Base-by-base conservation (phyloP, 2,329 filamentous ascomycete genomes). In the Aspergillus sp. region DNA sequence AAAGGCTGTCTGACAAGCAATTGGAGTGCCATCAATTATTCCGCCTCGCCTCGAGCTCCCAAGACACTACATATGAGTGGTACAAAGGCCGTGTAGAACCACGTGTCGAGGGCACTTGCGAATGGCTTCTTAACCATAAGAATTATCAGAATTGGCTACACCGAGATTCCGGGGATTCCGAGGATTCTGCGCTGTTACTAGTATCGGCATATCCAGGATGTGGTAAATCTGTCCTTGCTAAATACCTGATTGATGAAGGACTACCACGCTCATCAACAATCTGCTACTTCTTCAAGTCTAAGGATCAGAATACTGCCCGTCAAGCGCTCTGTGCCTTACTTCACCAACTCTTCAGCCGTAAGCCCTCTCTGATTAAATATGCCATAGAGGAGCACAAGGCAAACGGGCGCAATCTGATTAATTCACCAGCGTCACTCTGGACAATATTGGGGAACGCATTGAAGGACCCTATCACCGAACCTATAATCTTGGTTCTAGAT, bases 221-320 rank as follows among this genome's bases (percentile, higher is more conserved):
- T 43, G 53, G 53, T 8, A 55, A 55, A 22, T 55, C 53, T 11
- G 53, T 55, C 8, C 36, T 55, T 3, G 40, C 53, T 5, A 41
- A 45, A 26, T 47, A 53, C 26, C 47, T 55, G 16, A 48, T 53
- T 22, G 50, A 55, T 24, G 7, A 45, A 14, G 16, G 22, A 16
- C 40, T 55, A 17, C 47, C 50, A 14, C 33, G 40, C 13, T 51
- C 47, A 17, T 47, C 38, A 17, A 65, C 62, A 0, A 61, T 73
- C 2, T 75, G 72, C 56, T 77, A 76, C 60, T 77, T 75, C 52
- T 77, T 77, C 59, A 75, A 75, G 51, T 69, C 73, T 32, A 54
- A 68, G 49, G 63, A 68, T 36, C 73, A 76, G 43, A 66, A 73
- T 32, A 73, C 57, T 1, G 49, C 65, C 20, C 35, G 53, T 0